These are phyloP conservation scores for Russula ochroleuca DNA, from an alignment of 768 basidiomycete species.

Conservation along the genomic window DNA sequence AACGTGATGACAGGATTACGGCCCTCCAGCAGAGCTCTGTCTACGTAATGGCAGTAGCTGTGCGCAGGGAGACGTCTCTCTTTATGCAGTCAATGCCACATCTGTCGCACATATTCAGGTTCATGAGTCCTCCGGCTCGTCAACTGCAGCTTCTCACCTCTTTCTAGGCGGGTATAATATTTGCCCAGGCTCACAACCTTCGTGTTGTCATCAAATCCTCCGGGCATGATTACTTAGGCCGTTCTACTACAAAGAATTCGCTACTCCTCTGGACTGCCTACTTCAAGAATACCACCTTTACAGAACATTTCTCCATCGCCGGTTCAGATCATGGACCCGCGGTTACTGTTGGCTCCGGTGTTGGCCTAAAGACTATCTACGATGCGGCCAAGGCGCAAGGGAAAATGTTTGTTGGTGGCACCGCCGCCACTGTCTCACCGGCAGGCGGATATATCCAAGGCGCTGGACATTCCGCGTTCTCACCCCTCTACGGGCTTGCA, in stretches of 20 bases:
- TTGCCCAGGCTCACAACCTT: slow-evolving; percentile 33
- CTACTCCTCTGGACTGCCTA: slow-evolving; percentile 43
- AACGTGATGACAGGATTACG: slow-evolving; percentile 2
- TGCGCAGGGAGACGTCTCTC: slow-evolving; percentile 22
- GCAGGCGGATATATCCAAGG: slow-evolving; percentile 31
- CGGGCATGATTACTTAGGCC: slow-evolving; percentile 44
- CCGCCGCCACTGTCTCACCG: slow-evolving; percentile 27
- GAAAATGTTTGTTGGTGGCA: slow-evolving; percentile 30
- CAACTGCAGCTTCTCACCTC: neutral
- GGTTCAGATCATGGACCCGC: slow-evolving; percentile 30
- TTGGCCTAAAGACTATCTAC: slow-evolving; percentile 26
- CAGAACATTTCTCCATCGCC: slow-evolving; percentile 26
- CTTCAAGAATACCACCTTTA: slow-evolving; percentile 37
- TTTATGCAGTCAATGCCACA: slow-evolving; percentile 27
- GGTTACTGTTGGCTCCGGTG: slow-evolving; percentile 29
- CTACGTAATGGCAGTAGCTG: slow-evolving; percentile 20
- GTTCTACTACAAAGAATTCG: slow-evolving; percentile 40
- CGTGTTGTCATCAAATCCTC: slow-evolving; percentile 35
- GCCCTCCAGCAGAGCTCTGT: slow-evolving; percentile 18
- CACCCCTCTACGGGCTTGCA: slow-evolving; percentile 28
- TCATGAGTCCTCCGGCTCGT: too few relatives aligned
- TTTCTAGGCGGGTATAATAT: slow-evolving; percentile 33
- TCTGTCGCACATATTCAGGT: slow-evolving; percentile 21
- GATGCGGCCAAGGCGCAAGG: slow-evolving; percentile 23
- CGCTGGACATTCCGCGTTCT: slow-evolving; percentile 30